A percentile compares a stretch with the other conserved stretches of the same genome.
phyloP scores from a whole-genome alignment of 2,329 filamentous ascomycete species.

The Calonectria pauciramosa region DNA sequence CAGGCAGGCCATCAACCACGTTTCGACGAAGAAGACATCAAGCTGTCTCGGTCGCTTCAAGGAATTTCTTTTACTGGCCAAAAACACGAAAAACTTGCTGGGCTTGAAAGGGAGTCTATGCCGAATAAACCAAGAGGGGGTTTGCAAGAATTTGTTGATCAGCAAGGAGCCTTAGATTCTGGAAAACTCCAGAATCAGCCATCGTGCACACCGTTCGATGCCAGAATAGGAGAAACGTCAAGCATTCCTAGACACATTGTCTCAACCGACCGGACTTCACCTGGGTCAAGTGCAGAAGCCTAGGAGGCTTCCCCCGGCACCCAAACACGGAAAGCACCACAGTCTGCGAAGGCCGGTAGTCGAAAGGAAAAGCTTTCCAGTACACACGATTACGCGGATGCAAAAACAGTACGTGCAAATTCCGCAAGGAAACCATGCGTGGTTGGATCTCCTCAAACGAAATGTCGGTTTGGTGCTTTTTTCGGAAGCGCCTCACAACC shows the following conservation, averaged over 20 bases:
- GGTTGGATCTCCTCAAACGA: background rate
- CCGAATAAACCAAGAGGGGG: too few relatives aligned
- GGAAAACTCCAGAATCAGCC: too few relatives aligned
- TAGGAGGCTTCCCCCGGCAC: conserved; percentile 36
- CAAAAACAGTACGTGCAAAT: background rate
- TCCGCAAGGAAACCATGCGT: too few relatives aligned
- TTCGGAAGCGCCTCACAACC: conserved; percentile 2
- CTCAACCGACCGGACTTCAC: background rate
- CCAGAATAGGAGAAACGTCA: conserved; percentile 36
- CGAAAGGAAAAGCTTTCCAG: background rate
- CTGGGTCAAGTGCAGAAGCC: conserved; percentile 24
- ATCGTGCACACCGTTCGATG: conserved; percentile 39
- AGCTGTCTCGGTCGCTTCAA: background rate
- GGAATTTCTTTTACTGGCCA: background rate
- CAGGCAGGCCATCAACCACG: background rate
- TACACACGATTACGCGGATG: background rate
- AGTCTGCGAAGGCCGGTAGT: background rate
- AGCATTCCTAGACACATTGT: conserved; percentile 14
- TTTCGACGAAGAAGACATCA: background rate
- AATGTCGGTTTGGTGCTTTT: conserved; percentile 3
- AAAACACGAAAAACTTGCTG: background rate
- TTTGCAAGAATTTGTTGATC: background rate
- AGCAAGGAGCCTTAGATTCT: background rate
- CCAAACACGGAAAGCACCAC: background rate
- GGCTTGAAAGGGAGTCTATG: background rate